Evolutionary conservation across 805 yeast species (phyloP).

Genomic region (Cyberlindnera japonica): DNA sequence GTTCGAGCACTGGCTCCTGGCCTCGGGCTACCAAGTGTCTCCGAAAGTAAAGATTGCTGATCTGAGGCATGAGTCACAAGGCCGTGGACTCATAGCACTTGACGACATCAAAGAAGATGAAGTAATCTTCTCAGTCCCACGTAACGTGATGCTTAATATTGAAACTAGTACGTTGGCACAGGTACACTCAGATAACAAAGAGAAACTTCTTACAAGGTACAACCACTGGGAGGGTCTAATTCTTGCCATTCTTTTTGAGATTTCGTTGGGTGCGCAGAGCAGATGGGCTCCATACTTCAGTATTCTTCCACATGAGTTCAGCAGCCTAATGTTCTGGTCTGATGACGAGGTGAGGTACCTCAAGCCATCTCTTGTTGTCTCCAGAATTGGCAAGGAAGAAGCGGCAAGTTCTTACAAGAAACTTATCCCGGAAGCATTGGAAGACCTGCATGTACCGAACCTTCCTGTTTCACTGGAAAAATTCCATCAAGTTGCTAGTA

Average conservation of each 20-base stretch:
- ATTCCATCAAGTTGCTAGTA: slow-evolving; percentile 70
- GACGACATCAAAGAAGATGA: slow-evolving; percentile 62
- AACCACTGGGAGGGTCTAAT: slow-evolving; percentile 80
- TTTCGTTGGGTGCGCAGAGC: slow-evolving; percentile 42
- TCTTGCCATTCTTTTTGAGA: slow-evolving; percentile 61
- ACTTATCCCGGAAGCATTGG: slow-evolving; percentile 39
- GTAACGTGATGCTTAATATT: slow-evolving; percentile 53
- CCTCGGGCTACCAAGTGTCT: slow-evolving; percentile 45
- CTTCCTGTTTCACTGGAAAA: slow-evolving; percentile 45
- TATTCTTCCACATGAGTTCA: slow-evolving; percentile 61
- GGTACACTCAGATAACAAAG: slow-evolving; percentile 31
- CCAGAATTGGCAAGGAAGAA: slow-evolving; percentile 65
- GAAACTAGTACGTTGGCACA: slow-evolving; percentile 46
- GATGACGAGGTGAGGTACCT: slow-evolving; percentile 53
- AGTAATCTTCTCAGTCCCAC: slow-evolving; percentile 65
- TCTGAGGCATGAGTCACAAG: slow-evolving; percentile 55
- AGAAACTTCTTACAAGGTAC: slow-evolving; percentile 36
- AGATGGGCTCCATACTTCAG: slow-evolving; percentile 70
- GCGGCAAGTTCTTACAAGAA: slow-evolving; percentile 59
- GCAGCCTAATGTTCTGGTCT: slow-evolving; percentile 79
- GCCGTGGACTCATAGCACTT: slow-evolving; percentile 71
- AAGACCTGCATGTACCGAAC: slow-evolving; percentile 35
- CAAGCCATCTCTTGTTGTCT: slow-evolving; percentile 65
- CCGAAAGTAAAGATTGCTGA: slow-evolving; percentile 60
- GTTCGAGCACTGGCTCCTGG: slow-evolving; percentile 44